Percentiles rank a stretch among this genome's conserved stretches.
Conservation (phyloP, 2,329 filamentous ascomycete species). For the Claviceps citrina region DNA sequence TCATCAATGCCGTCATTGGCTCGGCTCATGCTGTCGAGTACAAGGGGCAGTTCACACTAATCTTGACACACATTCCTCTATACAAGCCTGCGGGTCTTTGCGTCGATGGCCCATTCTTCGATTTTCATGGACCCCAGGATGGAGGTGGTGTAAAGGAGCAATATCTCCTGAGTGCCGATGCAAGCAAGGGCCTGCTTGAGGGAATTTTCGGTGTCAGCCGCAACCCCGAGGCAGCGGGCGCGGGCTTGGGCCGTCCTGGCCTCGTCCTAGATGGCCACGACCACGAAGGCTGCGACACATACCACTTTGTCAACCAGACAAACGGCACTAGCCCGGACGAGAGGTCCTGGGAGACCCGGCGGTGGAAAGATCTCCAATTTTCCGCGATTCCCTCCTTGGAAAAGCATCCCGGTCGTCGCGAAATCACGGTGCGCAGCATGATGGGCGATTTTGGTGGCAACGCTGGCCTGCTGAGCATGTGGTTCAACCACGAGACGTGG, state of each 20-base stretch:
- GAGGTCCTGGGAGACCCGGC: conserved; percentile 33
- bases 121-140: conserved; percentile 52
- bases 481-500: conserved; percentile 61
- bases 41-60: conserved; percentile 56
- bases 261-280: conserved; percentile 87
- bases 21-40: conserved; percentile 45
- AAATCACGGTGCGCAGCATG: conserved; percentile 92
- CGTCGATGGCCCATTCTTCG: conserved; percentile 69
- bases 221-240: conserved; percentile 38
- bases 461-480: conserved; percentile 71
- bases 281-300: conserved; percentile 82
- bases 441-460: conserved; percentile 96
- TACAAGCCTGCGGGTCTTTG: conserved; percentile 74
- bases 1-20: conserved; percentile 54
- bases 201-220: conserved; percentile 68
- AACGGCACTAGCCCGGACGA: conserved; percentile 23
- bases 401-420: conserved; percentile 51
- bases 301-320: conserved; percentile 62
- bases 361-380: conserved; percentile 30
- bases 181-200: conserved; percentile 63
- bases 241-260: conserved; percentile 54
- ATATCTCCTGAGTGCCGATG: conserved; percentile 66
- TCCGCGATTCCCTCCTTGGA: conserved; percentile 25
- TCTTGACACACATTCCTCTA: conserved; percentile 84
- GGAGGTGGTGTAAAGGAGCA: conserved; percentile 72